phyloP scores from a whole-genome alignment of 2,329 filamentous ascomycete species.

The Neonectria punicea region DNA sequence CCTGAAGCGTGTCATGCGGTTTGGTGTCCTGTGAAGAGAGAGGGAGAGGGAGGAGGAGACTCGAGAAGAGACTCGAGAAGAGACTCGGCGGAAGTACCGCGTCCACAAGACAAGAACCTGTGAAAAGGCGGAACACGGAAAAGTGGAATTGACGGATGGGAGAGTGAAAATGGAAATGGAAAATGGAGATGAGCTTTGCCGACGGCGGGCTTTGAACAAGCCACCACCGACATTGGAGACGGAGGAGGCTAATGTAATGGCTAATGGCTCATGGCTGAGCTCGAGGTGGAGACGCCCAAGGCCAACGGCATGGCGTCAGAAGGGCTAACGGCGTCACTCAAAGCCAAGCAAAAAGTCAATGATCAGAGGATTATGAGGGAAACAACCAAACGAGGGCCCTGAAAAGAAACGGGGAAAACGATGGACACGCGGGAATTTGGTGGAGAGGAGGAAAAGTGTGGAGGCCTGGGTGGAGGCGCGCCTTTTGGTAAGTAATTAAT shows the following conservation, averaged over 20 bases:
- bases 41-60: neutral
- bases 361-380: neutral
- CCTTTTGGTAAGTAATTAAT: neutral
- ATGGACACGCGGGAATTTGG: conserved; percentile 10
- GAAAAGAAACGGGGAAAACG: conserved; percentile 9
- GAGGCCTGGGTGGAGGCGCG: neutral
- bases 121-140: conserved; percentile 1
- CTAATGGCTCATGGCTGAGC: conserved; percentile 15
- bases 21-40: too few relatives aligned
- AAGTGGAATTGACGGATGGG: conserved; percentile 12
- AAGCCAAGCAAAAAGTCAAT: neutral
- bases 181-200: conserved; percentile 5
- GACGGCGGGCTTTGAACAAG: conserved; percentile 12
- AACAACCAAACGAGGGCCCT: neutral
- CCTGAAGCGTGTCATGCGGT: too few relatives aligned
- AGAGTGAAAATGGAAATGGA: neutral
- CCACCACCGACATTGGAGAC: conserved; percentile 22
- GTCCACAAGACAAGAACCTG: neutral
- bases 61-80: neutral
- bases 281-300: conserved; percentile 14
- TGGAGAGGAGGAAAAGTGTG: conserved; percentile 5
- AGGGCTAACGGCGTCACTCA: neutral
- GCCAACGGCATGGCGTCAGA: conserved; percentile 22
- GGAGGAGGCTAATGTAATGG: neutral
- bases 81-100: neutral